Evolutionary conservation across 169 alveolate genomes (phyloP), one percentile per base, ranked within the genome.

Genomic region (Plasmodium billcollinsi): DNA sequence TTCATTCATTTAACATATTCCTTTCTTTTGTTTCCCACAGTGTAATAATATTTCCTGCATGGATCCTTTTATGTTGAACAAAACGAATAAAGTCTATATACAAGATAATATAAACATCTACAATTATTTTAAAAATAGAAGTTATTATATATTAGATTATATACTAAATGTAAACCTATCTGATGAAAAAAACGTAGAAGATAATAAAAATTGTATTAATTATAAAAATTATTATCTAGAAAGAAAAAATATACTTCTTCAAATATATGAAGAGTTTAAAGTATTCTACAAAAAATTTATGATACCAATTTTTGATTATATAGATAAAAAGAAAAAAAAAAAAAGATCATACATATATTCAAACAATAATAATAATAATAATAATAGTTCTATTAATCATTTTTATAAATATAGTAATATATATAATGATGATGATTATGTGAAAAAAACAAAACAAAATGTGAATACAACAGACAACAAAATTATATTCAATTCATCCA

Each of bases 231-330:
- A 80, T 21, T 69, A 80, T 80, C 73, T 69, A 6, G 83, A 69
- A 45, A 80, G 70, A 56, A 80, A 80, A 50, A 80, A 69, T 56
- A 54, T 69, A 18, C 72, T 80, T 33, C 21, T 80, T 39, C 85
- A 67, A 47, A 29, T 80, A 50, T 69, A 80, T 63, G 15, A 43
- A 14, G 83, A 80, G n/a, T 56, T 80, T 39, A 80, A 80, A 49
- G n/a, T 43, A 80, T 80, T 80, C 70, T 80, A 80, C 70, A 80
- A 54, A 26, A 70, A 66, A 7, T 80, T 69, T 72, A 49, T 80
- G 56, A 61, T 80, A 52, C 90, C 80, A 4, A 80, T 80, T 56
- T 80, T 80, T 80, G 49, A 49, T 67, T 80, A 80, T 72, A 80
- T 80, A 49, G 73, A 69, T 20, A 80, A 49, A 63, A 80, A 54